Evolutionary conservation across 169 alveolate species (phyloP), one percentile per base, ranked within the genome.

Genomic region (Perkinsus chesapeaki): DNA sequence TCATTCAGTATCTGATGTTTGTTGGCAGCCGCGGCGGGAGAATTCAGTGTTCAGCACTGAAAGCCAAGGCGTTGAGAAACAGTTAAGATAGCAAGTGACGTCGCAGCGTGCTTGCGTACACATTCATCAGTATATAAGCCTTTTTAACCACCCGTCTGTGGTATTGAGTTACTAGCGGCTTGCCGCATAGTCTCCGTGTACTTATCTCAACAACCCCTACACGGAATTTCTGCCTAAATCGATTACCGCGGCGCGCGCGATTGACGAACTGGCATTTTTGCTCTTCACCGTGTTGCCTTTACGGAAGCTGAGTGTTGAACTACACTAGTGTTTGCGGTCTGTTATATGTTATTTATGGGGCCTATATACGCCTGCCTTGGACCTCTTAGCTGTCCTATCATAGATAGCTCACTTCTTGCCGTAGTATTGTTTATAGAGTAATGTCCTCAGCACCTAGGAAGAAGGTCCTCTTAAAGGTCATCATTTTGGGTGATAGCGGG

Each of bases 401-500:
- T n/a, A n/a, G n/a, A n/a, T n/a, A n/a, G n/a, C n/a, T n/a, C n/a
- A n/a, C n/a, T n/a, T n/a, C n/a, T n/a, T n/a, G n/a, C n/a, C n/a
- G n/a, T n/a, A n/a, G n/a, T n/a, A n/a, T 34, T 60, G 82, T 60
- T 60, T 5, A 12, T 60, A n/a, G n/a, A n/a, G n/a, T n/a, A 60
- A 60, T 60, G 82, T 60, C 82, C 23, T 60, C 82, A 60, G 82
- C 96, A 43, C 93, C 95, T 3, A 93, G 94, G 92, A 95, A 95
- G 94, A 94, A 94, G 93, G 96, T 94, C 10, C 95, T 98, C 72
- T 96, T 98, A 92, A 99, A 99, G 97, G 99, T 98, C 90, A 98
- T 99, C 95, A 98, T 98, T 93, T 97, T 99, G 92, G 99, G 99
- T 39, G 99, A 99, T 96, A 98, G 99, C 96, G 99, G 99, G 99